Evolutionary conservation across 371 early-diverging fungal genomes (phyloP), one percentile per base, ranked within the genome.

Genomic region (Saksenaea vasiformis): DNA sequence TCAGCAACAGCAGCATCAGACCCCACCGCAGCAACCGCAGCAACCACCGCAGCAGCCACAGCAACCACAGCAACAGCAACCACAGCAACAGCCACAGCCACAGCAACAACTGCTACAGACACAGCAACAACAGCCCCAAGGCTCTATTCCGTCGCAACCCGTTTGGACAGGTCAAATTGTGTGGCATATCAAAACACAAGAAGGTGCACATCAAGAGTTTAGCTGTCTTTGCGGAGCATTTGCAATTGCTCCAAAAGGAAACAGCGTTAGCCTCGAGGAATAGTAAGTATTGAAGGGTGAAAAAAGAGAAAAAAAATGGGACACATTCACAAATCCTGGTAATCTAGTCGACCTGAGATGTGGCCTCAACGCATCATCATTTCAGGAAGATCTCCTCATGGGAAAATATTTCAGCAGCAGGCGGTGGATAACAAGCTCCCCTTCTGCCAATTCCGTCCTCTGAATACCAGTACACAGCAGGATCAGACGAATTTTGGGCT

Each of bases 211-310:
- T 56, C 68, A 84, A 75, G 80, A 80, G 36, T 76, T 78, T 58
- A 67, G 78, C 57, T 75, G 78, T 66, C 62, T 76, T 70, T 72
- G 84, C 66, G 70, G 80, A 53, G 71, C 85, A 63, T 85, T 77
- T 72, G 61, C 85, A 47, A 67, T 84, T 60, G 65, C 79, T 43
- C 54, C 68, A 36, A 56, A 79, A 66, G 73, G 82, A 56, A 65
- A 64, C 54, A 64, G 39, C 68, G 69, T 76, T 35, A 62, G 68
- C 19, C 43, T 74, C 14, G 85, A 85, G 27, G 85, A 84, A 61
- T 87, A 82, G 87, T 86, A 80, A 72, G 85, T 80, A 14, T 9
- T n/a, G n/a, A n/a, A n/a, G n/a, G n/a, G n/a, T n/a, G n/a, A n/a
- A n/a, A n/a, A n/a, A n/a, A n/a, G 5, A 14, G 8, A 2, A 3